Conservation (phyloP, 768 basidiomycete species). For the Boletus rubroflammeus region DNA sequence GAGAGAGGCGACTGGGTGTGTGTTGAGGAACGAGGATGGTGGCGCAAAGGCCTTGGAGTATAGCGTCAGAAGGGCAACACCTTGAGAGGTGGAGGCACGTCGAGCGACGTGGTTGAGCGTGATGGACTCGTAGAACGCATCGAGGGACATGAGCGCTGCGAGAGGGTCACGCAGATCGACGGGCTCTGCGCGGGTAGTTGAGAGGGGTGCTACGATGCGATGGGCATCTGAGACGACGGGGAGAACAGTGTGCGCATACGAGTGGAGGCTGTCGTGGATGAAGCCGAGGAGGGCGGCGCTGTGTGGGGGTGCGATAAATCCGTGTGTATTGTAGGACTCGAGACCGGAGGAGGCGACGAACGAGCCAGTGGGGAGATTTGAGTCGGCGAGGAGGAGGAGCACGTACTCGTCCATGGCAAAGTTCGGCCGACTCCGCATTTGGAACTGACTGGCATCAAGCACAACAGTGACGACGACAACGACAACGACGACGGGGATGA, state of each 20-base stretch:
- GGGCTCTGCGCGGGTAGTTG: conserved; percentile 10
- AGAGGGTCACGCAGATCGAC: conserved; percentile 31
- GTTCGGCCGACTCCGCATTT: background rate
- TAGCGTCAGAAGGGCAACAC: conserved; percentile 86
- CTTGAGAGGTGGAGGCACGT: conserved; percentile 87
- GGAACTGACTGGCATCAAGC: background rate
- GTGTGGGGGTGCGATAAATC: conserved; percentile 46
- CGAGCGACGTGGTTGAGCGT: conserved; percentile 87
- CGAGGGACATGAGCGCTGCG: conserved; percentile 51
- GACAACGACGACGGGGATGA: conserved; percentile 5
- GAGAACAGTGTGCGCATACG: conserved; percentile 74
- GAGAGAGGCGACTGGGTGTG: conserved; percentile 30
- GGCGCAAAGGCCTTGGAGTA: conserved; percentile 82
- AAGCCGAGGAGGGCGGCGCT: conserved; percentile 46
- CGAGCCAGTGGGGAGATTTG: conserved; percentile 94
- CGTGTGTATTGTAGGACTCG: conserved; percentile 87
- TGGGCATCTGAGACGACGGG: conserved; percentile 80
- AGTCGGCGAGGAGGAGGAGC: conserved; percentile 79
- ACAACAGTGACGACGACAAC: background rate
- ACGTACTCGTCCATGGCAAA: conserved; percentile 46
- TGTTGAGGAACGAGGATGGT: conserved; percentile 19
- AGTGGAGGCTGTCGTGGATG: conserved; percentile 65
- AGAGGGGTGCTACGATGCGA: conserved; percentile 27
- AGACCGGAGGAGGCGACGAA: conserved; percentile 94
- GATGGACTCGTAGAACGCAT: conserved; percentile 78